Evolutionary conservation across 2,329 filamentous ascomycete species (phyloP), one percentile per base, ranked within the genome.

Genomic region (Alternaria burnsii): DNA sequence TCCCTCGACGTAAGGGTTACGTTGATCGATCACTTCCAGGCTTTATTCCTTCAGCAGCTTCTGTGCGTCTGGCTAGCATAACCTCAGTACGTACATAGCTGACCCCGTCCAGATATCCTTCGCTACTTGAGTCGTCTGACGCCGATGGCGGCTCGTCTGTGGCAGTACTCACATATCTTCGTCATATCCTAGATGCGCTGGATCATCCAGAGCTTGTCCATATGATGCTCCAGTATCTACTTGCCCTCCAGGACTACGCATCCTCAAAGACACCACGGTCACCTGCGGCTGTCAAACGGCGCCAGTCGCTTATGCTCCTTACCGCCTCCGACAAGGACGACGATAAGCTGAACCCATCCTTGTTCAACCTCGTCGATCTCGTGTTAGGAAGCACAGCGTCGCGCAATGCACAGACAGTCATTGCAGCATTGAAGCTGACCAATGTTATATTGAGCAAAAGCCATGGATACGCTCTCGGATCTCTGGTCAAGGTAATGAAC

Each of bases 71-170:
- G 11, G 61, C 18, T 12, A 14, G 28, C 7, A 20, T 7, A 7
- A 38, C 12, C 41, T 11, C 8, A 16, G 18, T 38, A 22, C 32
- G 16, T 38, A 57, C 41, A 22, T 14, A 50, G 52, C 67, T 77
- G 47, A 71, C 46, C 42, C 59, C 26, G 46, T 20, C 3, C 65
- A 95, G 92, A 81, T 97, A 99, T 76, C 95, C 95, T 2, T 99
- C 96, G 1, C 84, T 99, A 32, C 85, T 99, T 14, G 94, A 99
- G 78, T 99, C 95, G 10, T 98, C 95, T 1, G 95, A 99, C 80
- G 91, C 96, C 40, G 94, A 98, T 78, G 95, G 94, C 67, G 95
- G 95, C 55, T 99, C 95, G 7, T 97, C 95, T 0, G 93, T 98
- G 22, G 95, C 95, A 4, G 95, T 99, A 12, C 84, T 98, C 64